Evolutionary conservation across 305 asterid species (phyloP), one percentile per base, ranked within the genome.

Genomic region (Solanum chacoense): DNA sequence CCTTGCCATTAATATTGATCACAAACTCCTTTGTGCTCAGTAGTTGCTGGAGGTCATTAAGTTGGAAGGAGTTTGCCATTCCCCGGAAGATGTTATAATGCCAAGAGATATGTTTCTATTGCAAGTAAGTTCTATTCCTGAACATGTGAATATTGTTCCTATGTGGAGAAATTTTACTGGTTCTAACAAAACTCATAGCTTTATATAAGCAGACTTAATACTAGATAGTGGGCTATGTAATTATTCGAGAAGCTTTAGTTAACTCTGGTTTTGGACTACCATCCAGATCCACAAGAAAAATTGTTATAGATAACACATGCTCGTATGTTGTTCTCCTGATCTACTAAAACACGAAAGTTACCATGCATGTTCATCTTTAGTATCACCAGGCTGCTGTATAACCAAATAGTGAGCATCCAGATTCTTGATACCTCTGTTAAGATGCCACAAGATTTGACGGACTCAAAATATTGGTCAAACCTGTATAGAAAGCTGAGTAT

Each of bases 1-100:
- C 85, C 28, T 42, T 24, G 11, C 28, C 85, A 80, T 28, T 40
- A 78, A 42, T 40, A 6, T 26, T 16, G 11, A 69, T 22, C 79
- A n/a, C 85, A 12, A 67, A 8, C 38, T 90, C 78, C 73, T 81
- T 81, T 87, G 73, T 89, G 88, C 89, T 85, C 80, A 81, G 85
- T 90, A 96, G 99, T 93, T 95, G 91, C 94, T 96, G 93, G 99
- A 96, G 94, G 97, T 96, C 84, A 94, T 96, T 84, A 96, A 96
- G 92, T 91, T 96, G 91, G 99, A 96, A 91, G 98, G 95, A 83
- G 91, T 95, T 32, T 93, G 95, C 87, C 93, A 95, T 90, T 91
- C 96, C 89, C 95, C 96, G 2, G 99, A 95, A 92, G 98, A 95
- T 83, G 92, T 93, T 35, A 90, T 96, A 90, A 95, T 95, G 95